These are phyloP conservation scores for Nemania bipapillata DNA, from an alignment of 2,329 filamentous ascomycete species.

Conservation along the genomic window DNA sequence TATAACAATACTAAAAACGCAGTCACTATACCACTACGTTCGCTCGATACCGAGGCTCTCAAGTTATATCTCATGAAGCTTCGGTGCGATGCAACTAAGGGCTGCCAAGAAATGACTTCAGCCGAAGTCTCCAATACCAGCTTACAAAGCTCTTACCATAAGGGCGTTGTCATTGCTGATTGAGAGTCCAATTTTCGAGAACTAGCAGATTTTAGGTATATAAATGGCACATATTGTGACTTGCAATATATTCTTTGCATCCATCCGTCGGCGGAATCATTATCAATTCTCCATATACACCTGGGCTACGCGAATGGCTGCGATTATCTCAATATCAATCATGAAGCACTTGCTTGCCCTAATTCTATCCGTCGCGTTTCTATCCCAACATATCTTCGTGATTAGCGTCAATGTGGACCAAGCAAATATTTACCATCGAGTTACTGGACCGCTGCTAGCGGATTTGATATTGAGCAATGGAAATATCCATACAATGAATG, in stretches of 20 bases:
- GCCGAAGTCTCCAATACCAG: constrained; percentile 23
- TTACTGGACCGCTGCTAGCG: constrained; percentile 30
- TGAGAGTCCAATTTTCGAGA: not conserved
- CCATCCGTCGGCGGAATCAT: not conserved
- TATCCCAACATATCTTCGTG: not conserved
- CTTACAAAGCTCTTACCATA: constrained; percentile 26
- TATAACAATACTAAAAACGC: not conserved
- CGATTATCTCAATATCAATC: not conserved
- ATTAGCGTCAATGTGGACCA: not conserved
- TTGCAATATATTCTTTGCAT: not conserved
- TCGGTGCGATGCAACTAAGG: constrained; percentile 14
- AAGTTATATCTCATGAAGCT: too few relatives aligned
- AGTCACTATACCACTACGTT: not conserved
- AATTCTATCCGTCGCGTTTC: not conserved
- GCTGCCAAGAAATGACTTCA: not conserved
- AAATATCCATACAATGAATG: constrained; percentile 45
- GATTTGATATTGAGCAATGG: constrained; percentile 47
- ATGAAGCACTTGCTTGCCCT: not conserved
- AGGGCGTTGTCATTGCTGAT: constrained; percentile 12
- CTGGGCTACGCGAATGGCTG: not conserved
- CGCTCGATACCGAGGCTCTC: too few relatives aligned
- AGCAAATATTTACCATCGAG: not conserved
- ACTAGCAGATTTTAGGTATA: not conserved
- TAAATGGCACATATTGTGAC: not conserved
- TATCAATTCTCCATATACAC: too few relatives aligned